Evolutionary conservation across 1,139 yeast species (phyloP), one percentile per base, ranked within the genome.

Genomic region (Pichia kudriavzevii): DNA sequence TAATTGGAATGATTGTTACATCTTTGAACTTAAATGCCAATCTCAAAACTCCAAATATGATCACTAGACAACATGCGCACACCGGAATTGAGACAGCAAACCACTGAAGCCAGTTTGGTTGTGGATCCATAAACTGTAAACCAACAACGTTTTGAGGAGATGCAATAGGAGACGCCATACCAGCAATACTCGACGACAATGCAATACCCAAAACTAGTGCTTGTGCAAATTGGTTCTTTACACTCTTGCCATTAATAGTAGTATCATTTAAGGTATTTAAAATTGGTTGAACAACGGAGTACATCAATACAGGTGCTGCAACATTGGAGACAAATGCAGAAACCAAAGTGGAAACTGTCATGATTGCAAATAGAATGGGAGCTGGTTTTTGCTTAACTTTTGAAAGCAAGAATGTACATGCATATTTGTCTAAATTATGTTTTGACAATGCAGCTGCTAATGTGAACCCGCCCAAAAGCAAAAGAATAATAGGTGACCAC

Each of bases 251-350:
- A 30, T 39, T 35, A 12, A 34, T 13, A 9, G 88, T 79, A 5
- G 76, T 76, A 30, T 82, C 75, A 14, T 95, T 94, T 28, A 87
- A 61, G 0, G 93, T 81, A 49, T 94, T 71, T 48, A 88, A 64
- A 27, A 88, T 66, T 0, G 96, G 95, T 56, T 85, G 95, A 40
- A 91, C 80, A 46, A 88, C 80, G 2, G 95, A 84, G 54, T 72
- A 85, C 60, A 94, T 82, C 40, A 88, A 67, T 2, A 88, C 96
- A 0, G 97, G 97, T 0, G 96, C 91, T 2, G 97, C 97, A 28
- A 88, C 96, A 55, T 88, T 88, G 14, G 94, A 81, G 33, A 88
- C 91, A 94, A 95, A 88, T 87, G 91, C 88, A 10, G 94, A 78
- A 32, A 83, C 75, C 49, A 88, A 76, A 31, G 87, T 66, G 0